phyloP scores from a whole-genome alignment of 352 stramenopile genomes.

The Globisporangium apiculatum region DNA sequence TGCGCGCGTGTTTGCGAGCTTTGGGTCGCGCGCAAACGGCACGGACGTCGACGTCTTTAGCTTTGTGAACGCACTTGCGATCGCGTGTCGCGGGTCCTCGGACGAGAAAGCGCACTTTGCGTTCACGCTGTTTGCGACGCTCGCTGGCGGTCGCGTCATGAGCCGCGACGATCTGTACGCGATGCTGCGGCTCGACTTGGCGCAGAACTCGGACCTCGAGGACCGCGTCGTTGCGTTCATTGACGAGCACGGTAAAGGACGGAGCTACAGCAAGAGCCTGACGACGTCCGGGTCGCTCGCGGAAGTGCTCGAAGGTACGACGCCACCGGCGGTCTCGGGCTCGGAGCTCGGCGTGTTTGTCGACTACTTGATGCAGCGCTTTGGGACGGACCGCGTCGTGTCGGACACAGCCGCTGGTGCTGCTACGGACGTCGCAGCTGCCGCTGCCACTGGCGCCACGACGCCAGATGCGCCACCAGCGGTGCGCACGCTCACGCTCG shows the following conservation, averaged over 20 bases:
- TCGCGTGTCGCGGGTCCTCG: constrained; percentile 58
- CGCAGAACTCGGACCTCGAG: constrained; percentile 68
- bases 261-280: constrained; percentile 38
- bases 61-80: constrained; percentile 77
- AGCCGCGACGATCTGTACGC: constrained; percentile 75
- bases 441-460: not conserved
- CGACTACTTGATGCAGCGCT: constrained; percentile 60
- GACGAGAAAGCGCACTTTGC: constrained; percentile 76
- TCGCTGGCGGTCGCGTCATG: constrained; percentile 42
- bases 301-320: constrained; percentile 47
- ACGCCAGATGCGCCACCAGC: constrained; percentile 15
- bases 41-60: constrained; percentile 82
- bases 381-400: constrained; percentile 29
- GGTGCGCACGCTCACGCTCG: constrained; percentile 38
- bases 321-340: constrained; percentile 57
- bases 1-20: constrained; percentile 65
- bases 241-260: constrained; percentile 42
- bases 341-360: constrained; percentile 78
- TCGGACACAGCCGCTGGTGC: not conserved
- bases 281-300: constrained; percentile 38
- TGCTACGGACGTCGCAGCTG: not conserved
- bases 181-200: constrained; percentile 79
- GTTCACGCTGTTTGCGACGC: constrained; percentile 72
- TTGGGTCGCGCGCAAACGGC: constrained; percentile 72
- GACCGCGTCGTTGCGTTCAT: constrained; percentile 55